Evolutionary conservation across 2,329 filamentous ascomycete species (phyloP), one percentile per base, ranked within the genome.

Genomic region (Pestalotiopsis sp.): DNA sequence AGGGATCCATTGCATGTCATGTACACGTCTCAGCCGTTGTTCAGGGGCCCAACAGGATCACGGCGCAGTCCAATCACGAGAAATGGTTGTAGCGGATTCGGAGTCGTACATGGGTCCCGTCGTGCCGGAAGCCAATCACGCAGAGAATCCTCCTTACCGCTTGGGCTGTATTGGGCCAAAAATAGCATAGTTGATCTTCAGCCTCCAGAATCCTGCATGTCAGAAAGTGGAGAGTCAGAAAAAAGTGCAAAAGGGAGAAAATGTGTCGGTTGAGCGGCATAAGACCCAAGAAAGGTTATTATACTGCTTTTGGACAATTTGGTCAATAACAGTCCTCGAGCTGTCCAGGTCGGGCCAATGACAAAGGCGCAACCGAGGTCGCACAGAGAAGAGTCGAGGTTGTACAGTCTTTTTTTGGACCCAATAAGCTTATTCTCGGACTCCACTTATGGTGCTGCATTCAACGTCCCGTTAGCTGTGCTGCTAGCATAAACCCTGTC

Each of bases 1-100:
- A 23, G 12, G 57, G 57, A 59, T 27, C 27, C 57, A 59, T 59
- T 13, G 57, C 57, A 52, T n/a, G 45, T 52, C 14, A 17, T 59
- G 27, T 59, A 36, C 25, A n/a, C 57, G 57, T 59, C 27, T 59
- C 27, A 27, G 57, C 23, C 5, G 25, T 14, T 27, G 23, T n/a
- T 27, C 57, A 27, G 27, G 57, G 57, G 57, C 23, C 23, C 27
- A 27, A 23, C 9, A 59, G 27, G 23, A 59, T 25, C 14, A 59
- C 57, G 57, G 57, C 57, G 57, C 57, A 59, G 57, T 59, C 57
- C 57, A 59, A 59, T 59, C 23, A 59, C 27, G 25, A 27, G 23
- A 23, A 59, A 27, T 27, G 14, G 20, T 52, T 23, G 45, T 52
- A n/a, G 45, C 45, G 45, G 7, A n/a, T 52, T 52, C 20, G 45